phyloP scores from a whole-genome alignment of 2,329 filamentous ascomycete species.

The Coleophoma eucalyptorum region DNA sequence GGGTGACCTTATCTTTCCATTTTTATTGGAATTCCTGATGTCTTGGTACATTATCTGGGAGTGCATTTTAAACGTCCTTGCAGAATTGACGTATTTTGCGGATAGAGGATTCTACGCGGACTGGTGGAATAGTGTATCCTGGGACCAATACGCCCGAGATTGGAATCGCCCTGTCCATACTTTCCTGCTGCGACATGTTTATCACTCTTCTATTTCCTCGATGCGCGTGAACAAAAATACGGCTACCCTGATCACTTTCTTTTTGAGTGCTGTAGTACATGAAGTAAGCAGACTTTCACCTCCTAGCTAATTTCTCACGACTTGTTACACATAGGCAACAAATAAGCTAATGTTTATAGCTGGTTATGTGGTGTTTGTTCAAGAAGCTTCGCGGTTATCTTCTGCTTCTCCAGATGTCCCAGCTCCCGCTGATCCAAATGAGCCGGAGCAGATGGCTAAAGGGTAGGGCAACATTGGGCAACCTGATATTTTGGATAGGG shows the following conservation, averaged over 20 bases:
- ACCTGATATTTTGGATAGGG: slow-evolving; percentile 74
- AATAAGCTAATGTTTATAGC: slow-evolving; percentile 10
- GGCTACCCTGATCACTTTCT: slow-evolving; percentile 73
- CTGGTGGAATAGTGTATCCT: slow-evolving; percentile 63
- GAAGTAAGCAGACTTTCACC: slow-evolving; percentile 33
- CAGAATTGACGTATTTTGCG: slow-evolving; percentile 73
- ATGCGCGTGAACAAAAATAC: slow-evolving; percentile 66
- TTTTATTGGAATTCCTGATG: slow-evolving; percentile 70
- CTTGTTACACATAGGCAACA: too few species aligned
- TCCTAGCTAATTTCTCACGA: too few species aligned
- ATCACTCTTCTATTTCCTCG: slow-evolving; percentile 72
- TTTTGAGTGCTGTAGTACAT: slow-evolving; percentile 64
- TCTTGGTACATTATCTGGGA: slow-evolving; percentile 83
- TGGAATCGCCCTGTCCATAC: slow-evolving; percentile 82
- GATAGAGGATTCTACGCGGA: slow-evolving; percentile 69
- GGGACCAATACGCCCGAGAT: slow-evolving; percentile 75
- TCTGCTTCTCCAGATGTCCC: slow-evolving; percentile 68
- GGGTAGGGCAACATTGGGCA: slow-evolving; percentile 60
- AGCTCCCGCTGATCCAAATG: slow-evolving; percentile 66
- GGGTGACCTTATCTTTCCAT: slow-evolving; percentile 72
- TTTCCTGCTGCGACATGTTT: slow-evolving; percentile 75
- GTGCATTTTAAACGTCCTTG: slow-evolving; percentile 69
- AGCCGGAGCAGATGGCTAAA: slow-evolving; percentile 65
- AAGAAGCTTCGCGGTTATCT: slow-evolving; percentile 74
- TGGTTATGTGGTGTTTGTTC: slow-evolving; percentile 79